Evolutionary conservation across 495 filamentous ascomycete species (phyloP).

Genomic region (Xylaria nigripes): DNA sequence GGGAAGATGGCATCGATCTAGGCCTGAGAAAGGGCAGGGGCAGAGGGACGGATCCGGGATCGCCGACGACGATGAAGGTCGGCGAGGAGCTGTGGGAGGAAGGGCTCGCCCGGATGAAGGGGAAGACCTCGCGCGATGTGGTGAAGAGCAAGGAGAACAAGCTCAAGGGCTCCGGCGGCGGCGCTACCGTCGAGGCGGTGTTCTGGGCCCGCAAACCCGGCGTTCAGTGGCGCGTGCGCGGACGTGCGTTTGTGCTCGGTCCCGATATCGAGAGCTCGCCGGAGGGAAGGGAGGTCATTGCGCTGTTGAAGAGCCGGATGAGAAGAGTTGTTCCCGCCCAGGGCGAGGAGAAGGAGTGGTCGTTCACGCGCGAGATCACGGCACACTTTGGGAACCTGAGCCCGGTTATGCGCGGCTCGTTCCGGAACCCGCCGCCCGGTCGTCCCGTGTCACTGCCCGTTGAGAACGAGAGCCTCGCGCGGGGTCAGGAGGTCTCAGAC

Average conservation of each 20-base stretch:
- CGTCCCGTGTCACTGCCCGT: conserved; percentile 40
- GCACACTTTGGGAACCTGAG: conserved; percentile 81
- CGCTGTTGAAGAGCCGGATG: conserved; percentile 42
- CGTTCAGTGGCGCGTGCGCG: conserved; percentile 80
- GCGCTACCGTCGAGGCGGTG: conserved; percentile 66
- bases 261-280: conserved; percentile 45
- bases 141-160: conserved; percentile 20
- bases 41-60: conserved; percentile 1
- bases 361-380: conserved; percentile 67
- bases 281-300: conserved; percentile 38
- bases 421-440: conserved; percentile 70
- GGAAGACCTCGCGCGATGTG: neutral
- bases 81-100: conserved; percentile 12
- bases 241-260: conserved; percentile 59
- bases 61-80: conserved; percentile 9
- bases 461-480: conserved; percentile 39
- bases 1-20: conserved; percentile 12
- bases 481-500: conserved; percentile 63
- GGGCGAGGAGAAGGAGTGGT: conserved; percentile 40
- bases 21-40: neutral
- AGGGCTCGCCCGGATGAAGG: conserved; percentile 23
- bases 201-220: conserved; percentile 68
- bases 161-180: conserved; percentile 48
- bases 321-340: conserved; percentile 10
- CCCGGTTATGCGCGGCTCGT: conserved; percentile 70